Percentiles rank a stretch among this genome's conserved stretches.
phyloP scores from a whole-genome alignment of 192 early-diverging fungal genomes.

The Diversispora eburnea region DNA sequence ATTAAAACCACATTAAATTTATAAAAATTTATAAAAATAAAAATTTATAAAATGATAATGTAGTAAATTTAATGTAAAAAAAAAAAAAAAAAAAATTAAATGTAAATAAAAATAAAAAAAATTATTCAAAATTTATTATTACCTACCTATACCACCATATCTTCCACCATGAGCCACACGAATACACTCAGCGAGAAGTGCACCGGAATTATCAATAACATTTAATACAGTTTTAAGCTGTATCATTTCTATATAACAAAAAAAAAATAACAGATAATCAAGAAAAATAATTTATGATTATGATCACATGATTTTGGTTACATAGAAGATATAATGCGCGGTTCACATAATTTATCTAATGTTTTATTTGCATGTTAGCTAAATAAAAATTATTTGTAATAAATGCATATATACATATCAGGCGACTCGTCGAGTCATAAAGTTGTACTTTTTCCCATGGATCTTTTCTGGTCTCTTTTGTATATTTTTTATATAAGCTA shows the following conservation, averaged over 20 bases:
- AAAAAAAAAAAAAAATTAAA: neutral
- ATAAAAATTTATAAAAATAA: neutral
- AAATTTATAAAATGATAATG: neutral
- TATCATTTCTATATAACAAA: slow-evolving; percentile 51
- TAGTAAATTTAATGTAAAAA: neutral
- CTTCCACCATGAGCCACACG: slow-evolving; percentile 79
- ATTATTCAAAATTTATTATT: neutral
- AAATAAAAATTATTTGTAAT: no score
- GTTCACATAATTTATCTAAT: no score
- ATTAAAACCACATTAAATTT: neutral
- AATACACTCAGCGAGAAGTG: slow-evolving; percentile 91
- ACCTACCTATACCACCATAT: slow-evolving; percentile 59
- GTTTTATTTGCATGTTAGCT: no score
- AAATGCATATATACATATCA: no score
- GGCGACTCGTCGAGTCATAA: no score
- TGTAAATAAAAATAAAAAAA: slow-evolving; percentile 4
- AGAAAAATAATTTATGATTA: no score
- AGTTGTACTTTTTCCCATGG: no score
- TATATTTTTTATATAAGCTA: no score
- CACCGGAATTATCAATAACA: slow-evolving; percentile 98
- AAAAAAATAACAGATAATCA: no score
- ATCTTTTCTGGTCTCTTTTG: no score
- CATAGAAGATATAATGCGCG: no score
- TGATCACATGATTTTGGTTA: no score
- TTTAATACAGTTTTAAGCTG: slow-evolving; percentile 76